phyloP scores from a whole-genome alignment of 140 eudicot genomes.

The Stevia rebaudiana region DNA sequence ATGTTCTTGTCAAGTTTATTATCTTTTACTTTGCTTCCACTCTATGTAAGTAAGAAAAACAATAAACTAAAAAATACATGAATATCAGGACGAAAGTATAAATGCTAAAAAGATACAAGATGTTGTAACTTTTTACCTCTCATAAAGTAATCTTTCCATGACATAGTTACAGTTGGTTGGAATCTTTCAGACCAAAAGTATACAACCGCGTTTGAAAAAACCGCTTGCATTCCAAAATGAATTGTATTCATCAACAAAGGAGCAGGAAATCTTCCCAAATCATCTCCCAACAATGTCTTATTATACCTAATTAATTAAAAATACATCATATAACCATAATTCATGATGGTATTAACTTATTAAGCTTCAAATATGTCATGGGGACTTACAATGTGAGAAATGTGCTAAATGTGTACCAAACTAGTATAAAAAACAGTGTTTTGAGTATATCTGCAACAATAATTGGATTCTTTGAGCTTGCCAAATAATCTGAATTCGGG shows the following conservation, averaged over 20 bases:
- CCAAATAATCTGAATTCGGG: constrained; percentile 8
- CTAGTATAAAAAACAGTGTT: constrained; percentile 67
- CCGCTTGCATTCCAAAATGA: constrained; percentile 94
- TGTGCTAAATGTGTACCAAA: constrained; percentile 89
- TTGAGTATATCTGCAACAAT: constrained; percentile 66
- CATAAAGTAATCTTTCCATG: constrained; percentile 91
- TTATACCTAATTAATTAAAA: constrained; percentile 55
- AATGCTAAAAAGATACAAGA: neutral
- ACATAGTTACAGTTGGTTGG: constrained; percentile 51
- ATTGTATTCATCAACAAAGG: constrained; percentile 91
- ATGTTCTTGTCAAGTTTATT: neutral
- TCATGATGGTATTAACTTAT: neutral
- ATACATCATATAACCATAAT: neutral
- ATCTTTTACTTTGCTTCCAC: too few species aligned
- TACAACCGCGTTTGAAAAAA: constrained; percentile 62
- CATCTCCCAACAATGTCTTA: constrained; percentile 74
- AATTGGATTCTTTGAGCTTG: constrained; percentile 28
- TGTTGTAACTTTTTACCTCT: constrained; percentile 44
- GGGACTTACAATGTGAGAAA: constrained; percentile 79
- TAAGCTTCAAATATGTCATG: constrained; percentile 7
- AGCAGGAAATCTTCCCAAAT: constrained; percentile 93
- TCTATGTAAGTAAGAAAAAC: neutral
- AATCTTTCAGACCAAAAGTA: constrained; percentile 76
- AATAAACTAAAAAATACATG: neutral
- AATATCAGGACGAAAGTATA: neutral